Base-by-base conservation (phyloP, 768 basidiomycete genomes). In the Leccinum broughii region DNA sequence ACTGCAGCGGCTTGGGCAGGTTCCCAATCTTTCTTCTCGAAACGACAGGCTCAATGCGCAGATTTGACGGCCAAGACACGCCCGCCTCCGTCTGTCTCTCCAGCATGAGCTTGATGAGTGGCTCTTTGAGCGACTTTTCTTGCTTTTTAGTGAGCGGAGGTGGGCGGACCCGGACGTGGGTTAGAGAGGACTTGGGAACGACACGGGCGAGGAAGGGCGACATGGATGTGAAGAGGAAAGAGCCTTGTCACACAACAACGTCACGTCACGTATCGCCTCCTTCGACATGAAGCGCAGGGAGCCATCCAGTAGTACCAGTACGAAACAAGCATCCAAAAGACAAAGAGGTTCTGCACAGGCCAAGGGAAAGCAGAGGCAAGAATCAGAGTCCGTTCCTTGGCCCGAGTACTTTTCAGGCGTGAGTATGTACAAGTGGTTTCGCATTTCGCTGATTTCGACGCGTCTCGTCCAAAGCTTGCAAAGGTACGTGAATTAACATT, bases 321-420 rank as follows among this genome's bases (percentile, higher is more conserved):
- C 53, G 1, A 22, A 34, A 0, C 13, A 59, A 22, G 13, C 41
- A 2, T 44, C 58, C 9, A 74, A 74, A 52, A 70, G 62, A 54
- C 46, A 32, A 22, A 65, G 56, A 53, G 65, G 8, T 11, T 63
- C 64, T 0, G 17, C 51, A 26, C 63, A 55, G 32, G 39, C 46
- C 4, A 64, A 73, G 51, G 64, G 55, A 41, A 68, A 72, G 56
- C 58, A 65, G n/a, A 60, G 66, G 49, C 53, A 63, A 26, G 51
- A 59, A 22, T 22, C 26, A 39, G 30, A 52, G 2, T 17, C 59
- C 30, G 51, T 61, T 17, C 56, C 64, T 44, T 90, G 88, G 86
- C 87, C 89, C 4, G 80, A 83, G 28, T 82, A 90, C 67, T 90
- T 91, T 61, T 76, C 82, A 56, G 77, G 77, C 51, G 84, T 81